Base-by-base conservation (phyloP, 2,329 filamentous ascomycete species). In the Venturia aucupariae region DNA sequence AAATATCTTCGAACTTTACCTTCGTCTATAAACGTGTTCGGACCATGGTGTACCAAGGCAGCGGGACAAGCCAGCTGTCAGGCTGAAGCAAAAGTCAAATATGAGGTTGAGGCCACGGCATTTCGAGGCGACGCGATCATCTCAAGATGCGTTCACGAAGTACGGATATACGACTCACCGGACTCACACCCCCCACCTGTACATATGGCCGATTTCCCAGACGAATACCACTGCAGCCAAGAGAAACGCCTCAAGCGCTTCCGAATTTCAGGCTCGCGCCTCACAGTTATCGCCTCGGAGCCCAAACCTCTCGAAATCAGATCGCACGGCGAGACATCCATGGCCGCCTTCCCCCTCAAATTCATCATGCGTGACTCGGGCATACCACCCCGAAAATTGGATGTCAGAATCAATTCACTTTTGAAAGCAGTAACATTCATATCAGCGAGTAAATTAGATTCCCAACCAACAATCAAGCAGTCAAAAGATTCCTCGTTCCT, bases 291-390 rank as follows among this genome's bases (percentile, higher is more conserved):
- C 44, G 57, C 38, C 8, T n/a, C 46, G 17, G 59, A 65, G 27
- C 64, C 64, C n/a, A 61, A 63, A 30, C 64, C 64, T 8, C 19
- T 62, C n/a, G 64, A 65, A 39, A 39, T 65, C 24, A 30, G 44
- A 10, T 44, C 60, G 2, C 30, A 65, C 30, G 51, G 46, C 24
- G 64, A 62, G 11, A 10, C 22, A 15, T 17, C 64, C 30, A 48
- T 65, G 42, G 42, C 46, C n/a, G 59, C 64, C 4, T 39, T 65
- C 38, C 17, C 30, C n/a, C 19, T 65, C 1, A 35, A 46, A 38
- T 65, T 65, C 46, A 30, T 46, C 8, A 42, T 65, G 42, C 39
- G 48, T 19, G 44, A 63, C 30, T 22, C 30, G 2, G 24, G 48
- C 19, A 24, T 13, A 35, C 59, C 63, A 39, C 64, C 64, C 17